A percentile compares a stretch with the other conserved stretches of the same genome.
Evolutionary conservation across 106 monocot species (phyloP).

Genomic region (Narthecium ossifragum): DNA sequence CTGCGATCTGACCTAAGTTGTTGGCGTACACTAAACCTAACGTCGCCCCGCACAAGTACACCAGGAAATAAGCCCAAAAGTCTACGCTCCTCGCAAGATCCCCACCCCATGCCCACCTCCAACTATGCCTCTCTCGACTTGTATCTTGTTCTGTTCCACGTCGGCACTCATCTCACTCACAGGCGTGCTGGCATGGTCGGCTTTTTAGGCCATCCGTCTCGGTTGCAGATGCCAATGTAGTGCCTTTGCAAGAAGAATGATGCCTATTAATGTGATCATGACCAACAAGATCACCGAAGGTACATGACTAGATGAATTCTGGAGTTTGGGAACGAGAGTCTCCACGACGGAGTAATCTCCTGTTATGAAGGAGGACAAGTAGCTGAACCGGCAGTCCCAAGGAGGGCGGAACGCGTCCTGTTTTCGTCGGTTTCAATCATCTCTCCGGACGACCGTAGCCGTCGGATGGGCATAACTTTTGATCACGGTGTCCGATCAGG

Average conservation of each 20-base stretch:
- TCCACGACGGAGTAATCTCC: not conserved
- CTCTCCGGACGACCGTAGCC: too few species aligned
- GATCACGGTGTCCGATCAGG: too few species aligned
- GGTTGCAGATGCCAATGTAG: not conserved
- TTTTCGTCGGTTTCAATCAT: too few species aligned
- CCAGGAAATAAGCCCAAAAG: slow-evolving; percentile 56
- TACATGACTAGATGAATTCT: not conserved
- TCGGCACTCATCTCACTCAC: not conserved
- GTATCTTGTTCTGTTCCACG: not conserved
- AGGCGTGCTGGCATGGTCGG: too few species aligned
- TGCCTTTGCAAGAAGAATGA: not conserved
- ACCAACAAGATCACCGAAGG: not conserved
- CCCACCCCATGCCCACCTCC: not conserved
- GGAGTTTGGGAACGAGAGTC: not conserved
- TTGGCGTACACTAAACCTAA: slow-evolving; percentile 73
- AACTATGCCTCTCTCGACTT: not conserved
- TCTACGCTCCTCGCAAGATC: slow-evolving; percentile 2
- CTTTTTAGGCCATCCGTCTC: not conserved
- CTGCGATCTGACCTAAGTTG: too few species aligned
- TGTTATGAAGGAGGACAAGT: too few species aligned
- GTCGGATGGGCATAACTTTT: too few species aligned
- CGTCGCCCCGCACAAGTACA: slow-evolving; percentile 65
- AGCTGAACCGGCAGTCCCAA: too few species aligned
- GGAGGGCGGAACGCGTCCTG: too few species aligned
- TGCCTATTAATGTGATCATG: not conserved